Conservation (phyloP, 768 basidiomycete species). For the Termitomyces sp. region DNA sequence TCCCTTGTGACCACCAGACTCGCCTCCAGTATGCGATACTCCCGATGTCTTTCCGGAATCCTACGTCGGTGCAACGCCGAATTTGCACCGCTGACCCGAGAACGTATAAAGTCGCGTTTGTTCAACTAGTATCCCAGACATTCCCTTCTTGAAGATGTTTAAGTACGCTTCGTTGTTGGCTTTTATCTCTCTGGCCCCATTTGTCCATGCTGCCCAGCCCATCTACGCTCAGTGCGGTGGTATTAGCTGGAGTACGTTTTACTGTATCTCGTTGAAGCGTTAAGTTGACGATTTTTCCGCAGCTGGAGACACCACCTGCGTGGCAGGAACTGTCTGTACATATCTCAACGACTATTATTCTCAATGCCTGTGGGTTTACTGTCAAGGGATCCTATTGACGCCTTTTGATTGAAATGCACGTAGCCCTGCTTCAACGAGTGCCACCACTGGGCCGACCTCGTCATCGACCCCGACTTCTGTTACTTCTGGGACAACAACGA, state of each 20-base stretch:
- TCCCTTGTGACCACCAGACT: conserved; percentile 27
- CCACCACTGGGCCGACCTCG: conserved; percentile 10
- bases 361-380: conserved; percentile 37
- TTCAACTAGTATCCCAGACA: background rate
- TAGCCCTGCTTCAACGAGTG: conserved; percentile 19
- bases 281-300: background rate
- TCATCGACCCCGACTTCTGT: background rate
- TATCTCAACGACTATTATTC: conserved; percentile 37
- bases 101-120: conserved; percentile 15
- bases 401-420: background rate
- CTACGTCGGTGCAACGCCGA: conserved; percentile 35
- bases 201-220: conserved; percentile 42
- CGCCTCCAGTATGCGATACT: conserved; percentile 6
- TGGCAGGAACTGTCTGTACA: conserved; percentile 33
- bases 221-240: conserved; percentile 57
- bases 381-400: background rate
- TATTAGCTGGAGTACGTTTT: conserved; percentile 43
- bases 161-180: conserved; percentile 45
- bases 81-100: conserved; percentile 24
- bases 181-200: conserved; percentile 41
- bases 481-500: background rate
- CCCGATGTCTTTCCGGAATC: conserved; percentile 28
- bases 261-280: background rate
- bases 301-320: conserved; percentile 42
- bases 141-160: conserved; percentile 35